A percentile compares a stretch with the other conserved stretches of the same genome.
These are phyloP conservation scores for Saccharomyces hybrid DNA, from an alignment of 1,139 yeast species.

Conservation along the genomic window DNA sequence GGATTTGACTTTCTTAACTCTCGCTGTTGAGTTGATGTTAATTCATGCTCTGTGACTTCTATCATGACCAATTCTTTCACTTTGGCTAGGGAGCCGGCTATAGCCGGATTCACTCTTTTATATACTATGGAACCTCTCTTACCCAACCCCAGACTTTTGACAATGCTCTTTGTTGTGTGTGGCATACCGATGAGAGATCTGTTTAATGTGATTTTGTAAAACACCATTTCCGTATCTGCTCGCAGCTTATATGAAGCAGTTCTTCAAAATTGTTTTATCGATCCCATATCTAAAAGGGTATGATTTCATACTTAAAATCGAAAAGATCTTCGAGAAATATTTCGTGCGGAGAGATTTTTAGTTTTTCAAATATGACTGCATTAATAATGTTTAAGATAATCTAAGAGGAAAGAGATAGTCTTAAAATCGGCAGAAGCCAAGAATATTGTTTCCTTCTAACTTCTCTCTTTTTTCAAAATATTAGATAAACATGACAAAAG, in stretches of 20 bases:
- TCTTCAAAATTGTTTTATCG: too few species aligned
- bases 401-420: background rate
- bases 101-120: conserved; percentile 64
- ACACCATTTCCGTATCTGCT: conserved; percentile 33
- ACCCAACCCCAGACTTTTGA: conserved; percentile 66
- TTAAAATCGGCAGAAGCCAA: background rate
- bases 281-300: background rate
- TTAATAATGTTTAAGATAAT: background rate
- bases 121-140: conserved; percentile 69
- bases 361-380: background rate
- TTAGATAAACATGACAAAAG: background rate
- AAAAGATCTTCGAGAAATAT: background rate
- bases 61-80: conserved; percentile 88
- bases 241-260: background rate
- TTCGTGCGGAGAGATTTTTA: background rate
- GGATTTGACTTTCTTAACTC: conserved; percentile 51
- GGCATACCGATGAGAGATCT: conserved; percentile 87
- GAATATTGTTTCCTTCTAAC: background rate
- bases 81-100: conserved; percentile 76
- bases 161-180: conserved; percentile 53
- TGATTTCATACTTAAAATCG: background rate
- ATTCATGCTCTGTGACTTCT: conserved; percentile 54
- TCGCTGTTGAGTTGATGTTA: conserved; percentile 46
- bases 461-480: background rate
- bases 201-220: conserved; percentile 63